A percentile compares a stretch with the other conserved stretches of the same genome.
Conservation (phyloP, 225 moss, liverwort and hornwort genomes). For the Antitrichia curtipendula region DNA sequence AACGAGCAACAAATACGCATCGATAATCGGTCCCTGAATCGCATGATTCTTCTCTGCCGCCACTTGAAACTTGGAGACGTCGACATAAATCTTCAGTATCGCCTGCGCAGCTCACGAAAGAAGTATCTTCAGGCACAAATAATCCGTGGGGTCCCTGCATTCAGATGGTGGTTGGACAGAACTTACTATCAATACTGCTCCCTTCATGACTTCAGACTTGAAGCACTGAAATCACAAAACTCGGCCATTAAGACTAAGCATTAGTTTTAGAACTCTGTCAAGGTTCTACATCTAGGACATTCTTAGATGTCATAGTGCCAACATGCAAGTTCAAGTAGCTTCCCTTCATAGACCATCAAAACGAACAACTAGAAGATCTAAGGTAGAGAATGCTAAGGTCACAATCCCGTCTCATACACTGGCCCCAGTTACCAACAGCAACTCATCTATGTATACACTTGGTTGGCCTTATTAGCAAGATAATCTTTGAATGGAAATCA, state of each 20-base stretch:
- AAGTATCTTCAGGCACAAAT: neutral
- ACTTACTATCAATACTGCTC: neutral
- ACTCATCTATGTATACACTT: neutral
- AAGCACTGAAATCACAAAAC: neutral
- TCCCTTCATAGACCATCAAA: neutral
- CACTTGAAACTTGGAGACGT: neutral
- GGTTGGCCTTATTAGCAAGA: neutral
- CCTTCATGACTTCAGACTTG: neutral
- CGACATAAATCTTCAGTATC: neutral
- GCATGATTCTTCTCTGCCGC: neutral
- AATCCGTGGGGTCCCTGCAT: slow-evolving; percentile 20
- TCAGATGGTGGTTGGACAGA: neutral
- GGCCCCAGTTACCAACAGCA: neutral
- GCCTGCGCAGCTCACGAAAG: slow-evolving; percentile 13
- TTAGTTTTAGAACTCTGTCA: neutral
- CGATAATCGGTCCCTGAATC: neutral
- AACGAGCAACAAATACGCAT: neutral
- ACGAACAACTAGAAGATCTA: neutral
- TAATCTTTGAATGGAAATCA: neutral
- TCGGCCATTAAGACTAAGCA: neutral
- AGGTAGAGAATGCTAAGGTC: neutral
- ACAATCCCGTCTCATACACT: neutral
- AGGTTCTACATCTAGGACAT: neutral
- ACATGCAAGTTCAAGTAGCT: neutral
- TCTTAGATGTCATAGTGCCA: neutral